These are phyloP conservation scores for Lecanosticta acicola DNA, from an alignment of 2,329 filamentous ascomycete genomes.

Conservation along the genomic window DNA sequence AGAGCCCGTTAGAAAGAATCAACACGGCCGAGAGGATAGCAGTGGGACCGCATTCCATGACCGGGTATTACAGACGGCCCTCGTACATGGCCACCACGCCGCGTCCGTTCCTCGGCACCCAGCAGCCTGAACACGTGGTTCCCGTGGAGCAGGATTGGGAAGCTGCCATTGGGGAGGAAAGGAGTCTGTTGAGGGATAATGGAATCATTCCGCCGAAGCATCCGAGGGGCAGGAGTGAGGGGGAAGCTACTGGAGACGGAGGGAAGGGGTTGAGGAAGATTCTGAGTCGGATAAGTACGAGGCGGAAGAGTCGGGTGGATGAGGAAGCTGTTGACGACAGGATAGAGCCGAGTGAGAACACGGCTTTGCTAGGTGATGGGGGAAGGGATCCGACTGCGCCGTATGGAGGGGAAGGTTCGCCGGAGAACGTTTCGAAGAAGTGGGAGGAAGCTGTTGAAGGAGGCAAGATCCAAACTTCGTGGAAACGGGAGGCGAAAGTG, in stretches of 20 bases:
- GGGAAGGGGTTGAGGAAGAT: slow-evolving; percentile 16
- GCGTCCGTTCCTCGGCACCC: slow-evolving; percentile 63
- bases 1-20: slow-evolving; percentile 11
- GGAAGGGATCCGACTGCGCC: slow-evolving; percentile 26
- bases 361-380: slow-evolving; percentile 43
- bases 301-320: slow-evolving; percentile 30
- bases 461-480: slow-evolving; percentile 80
- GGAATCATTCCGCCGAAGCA: slow-evolving; percentile 52
- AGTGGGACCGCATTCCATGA: slow-evolving; percentile 44
- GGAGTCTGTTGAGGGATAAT: slow-evolving; percentile 56
- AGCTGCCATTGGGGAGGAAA: slow-evolving; percentile 51
- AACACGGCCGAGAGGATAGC: slow-evolving; percentile 12
- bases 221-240: slow-evolving; percentile 31
- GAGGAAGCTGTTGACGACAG: slow-evolving; percentile 16
- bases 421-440: slow-evolving; percentile 61
- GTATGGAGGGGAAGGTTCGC: slow-evolving; percentile 45
- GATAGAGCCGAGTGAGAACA: slow-evolving; percentile 37
- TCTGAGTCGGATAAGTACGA: slow-evolving; percentile 11
- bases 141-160: slow-evolving; percentile 47
- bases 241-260: slow-evolving; percentile 17
- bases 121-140: slow-evolving; percentile 40
- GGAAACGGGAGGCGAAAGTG: slow-evolving; percentile 82
- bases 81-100: slow-evolving; percentile 68
- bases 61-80: slow-evolving; percentile 67
- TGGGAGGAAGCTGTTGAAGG: slow-evolving; percentile 82